A percentile compares a stretch with the other conserved stretches of the same genome.
Conservation (phyloP, 2,329 filamentous ascomycete genomes). For the Moelleriella libera region DNA sequence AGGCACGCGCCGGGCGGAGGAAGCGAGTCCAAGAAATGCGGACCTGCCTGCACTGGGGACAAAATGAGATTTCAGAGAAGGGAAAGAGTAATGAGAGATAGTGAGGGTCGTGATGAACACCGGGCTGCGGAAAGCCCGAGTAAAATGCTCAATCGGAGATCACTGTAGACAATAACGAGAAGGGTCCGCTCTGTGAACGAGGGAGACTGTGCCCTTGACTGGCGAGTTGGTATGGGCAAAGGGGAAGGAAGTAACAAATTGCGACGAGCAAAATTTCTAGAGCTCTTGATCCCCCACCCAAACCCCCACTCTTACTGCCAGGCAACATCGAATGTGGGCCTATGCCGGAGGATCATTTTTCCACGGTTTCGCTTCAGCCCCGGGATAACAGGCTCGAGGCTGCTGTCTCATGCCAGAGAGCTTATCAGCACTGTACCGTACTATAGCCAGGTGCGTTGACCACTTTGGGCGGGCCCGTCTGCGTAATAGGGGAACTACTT, state of each 20-base stretch:
- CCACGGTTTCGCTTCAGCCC: too few species aligned
- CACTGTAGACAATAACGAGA: too few species aligned
- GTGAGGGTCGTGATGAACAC: slow-evolving; percentile 9
- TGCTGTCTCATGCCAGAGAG: too few species aligned
- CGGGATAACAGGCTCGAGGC: too few species aligned
- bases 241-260: slow-evolving; percentile 8
- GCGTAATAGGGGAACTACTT: too few species aligned
- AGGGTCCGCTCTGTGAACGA: too few species aligned
- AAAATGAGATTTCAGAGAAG: slow-evolving; percentile 37
- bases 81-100: slow-evolving; percentile 26
- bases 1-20: slow-evolving; percentile 37
- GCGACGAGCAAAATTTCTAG: slow-evolving; percentile 13
- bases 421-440: too few species aligned
- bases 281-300: not conserved
- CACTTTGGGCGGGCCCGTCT: too few species aligned
- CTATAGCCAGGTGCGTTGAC: too few species aligned
- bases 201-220: slow-evolving; percentile 1
- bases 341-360: too few species aligned
- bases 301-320: not conserved
- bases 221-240: slow-evolving; percentile 4
- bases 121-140: not conserved
- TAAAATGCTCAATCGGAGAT: too few species aligned
- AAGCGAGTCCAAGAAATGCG: slow-evolving; percentile 41
- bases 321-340: too few species aligned
- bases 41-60: slow-evolving; percentile 50